Percentiles rank a stretch among this genome's conserved stretches.
These are phyloP conservation scores for Oryza punctata DNA, from an alignment of 176 grass and related monocot genomes.

Conservation along the genomic window DNA sequence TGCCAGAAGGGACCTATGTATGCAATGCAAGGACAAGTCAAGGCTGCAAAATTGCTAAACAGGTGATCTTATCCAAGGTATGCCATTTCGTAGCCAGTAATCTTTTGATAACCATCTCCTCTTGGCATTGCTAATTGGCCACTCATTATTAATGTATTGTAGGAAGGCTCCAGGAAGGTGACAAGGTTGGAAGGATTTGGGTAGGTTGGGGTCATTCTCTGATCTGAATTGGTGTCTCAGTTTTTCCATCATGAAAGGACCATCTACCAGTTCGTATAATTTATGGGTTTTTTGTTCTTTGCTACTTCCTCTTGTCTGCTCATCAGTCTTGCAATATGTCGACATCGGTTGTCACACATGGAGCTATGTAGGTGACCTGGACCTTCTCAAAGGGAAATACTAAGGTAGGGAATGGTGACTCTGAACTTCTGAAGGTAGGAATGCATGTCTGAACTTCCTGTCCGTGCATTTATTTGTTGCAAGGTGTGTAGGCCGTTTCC, in stretches of 20 bases:
- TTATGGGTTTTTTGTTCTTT: constrained; percentile 21
- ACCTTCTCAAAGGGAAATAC: background rate
- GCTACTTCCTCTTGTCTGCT: background rate
- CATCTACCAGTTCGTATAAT: constrained; percentile 18
- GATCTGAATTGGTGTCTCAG: background rate
- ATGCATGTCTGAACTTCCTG: background rate
- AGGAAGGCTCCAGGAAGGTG: constrained; percentile 45
- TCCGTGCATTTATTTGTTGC: background rate
- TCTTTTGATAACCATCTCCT: constrained; percentile 4
- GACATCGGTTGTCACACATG: background rate
- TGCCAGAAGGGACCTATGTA: background rate
- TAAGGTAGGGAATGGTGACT: background rate
- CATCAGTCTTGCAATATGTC: background rate
- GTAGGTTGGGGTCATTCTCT: background rate
- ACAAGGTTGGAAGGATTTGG: constrained; percentile 25
- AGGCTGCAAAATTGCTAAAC: constrained; percentile 4
- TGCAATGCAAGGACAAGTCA: background rate
- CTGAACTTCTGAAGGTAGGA: background rate
- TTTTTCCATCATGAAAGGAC: constrained; percentile 44
- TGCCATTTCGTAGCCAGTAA: background rate
- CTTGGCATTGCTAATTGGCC: background rate
- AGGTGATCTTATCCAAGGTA: constrained; percentile 11
- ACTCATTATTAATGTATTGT: background rate
- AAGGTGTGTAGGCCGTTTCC: background rate
- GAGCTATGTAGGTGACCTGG: background rate